Evolutionary conservation across 228 moss, liverwort and hornwort species (phyloP), one percentile per base, ranked within the genome.

Genomic region (Sphagnum magellanicum): DNA sequence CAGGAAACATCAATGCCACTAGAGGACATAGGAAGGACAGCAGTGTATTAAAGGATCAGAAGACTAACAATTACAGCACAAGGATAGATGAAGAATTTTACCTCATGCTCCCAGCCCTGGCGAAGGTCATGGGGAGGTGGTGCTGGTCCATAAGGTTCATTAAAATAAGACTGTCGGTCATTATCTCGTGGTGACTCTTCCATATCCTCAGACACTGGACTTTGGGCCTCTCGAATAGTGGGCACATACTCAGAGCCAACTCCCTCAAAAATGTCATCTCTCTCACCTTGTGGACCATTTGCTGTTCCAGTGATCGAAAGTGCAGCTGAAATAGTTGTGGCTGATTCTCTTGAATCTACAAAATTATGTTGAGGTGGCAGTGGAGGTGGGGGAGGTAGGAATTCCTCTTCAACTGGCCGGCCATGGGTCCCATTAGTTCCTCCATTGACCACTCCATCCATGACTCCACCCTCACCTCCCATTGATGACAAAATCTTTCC

Each of bases 121-220:
- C 68, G 78, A 50, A 16, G 51, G 16, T 51, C n/a, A 50, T 73
- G 81, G 57, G 73, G 76, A 48, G 76, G 68, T 15, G 90, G 90
- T 71, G 87, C 84, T 59, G 92, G 85, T 51, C 98, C 94, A 79
- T 89, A 94, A 79, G 94, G 85, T 69, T 92, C 93, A 66, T 72
- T 81, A n/a, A 98, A 93, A 71, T 94, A 98, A 59, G 90, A 86
- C 63, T 87, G 85, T 66, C 90, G 85, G 70, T 94, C 94, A n/a
- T 79, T 87, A 61, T 94, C 98, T 73, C 94, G 87, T 47, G 98
- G 98, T 64, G 98, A 98, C 77, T 98, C 98, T 75, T 98, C 98
- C 98, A 98, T 98, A 65, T 98, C 98, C 72, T 98, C 98, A 61
- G 98, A 98, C 68, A 88, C 75, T 49, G 98, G 98, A 79, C 98